phyloP scores from a whole-genome alignment of 306 rosid species.

The Casuarina cunninghamiana region DNA sequence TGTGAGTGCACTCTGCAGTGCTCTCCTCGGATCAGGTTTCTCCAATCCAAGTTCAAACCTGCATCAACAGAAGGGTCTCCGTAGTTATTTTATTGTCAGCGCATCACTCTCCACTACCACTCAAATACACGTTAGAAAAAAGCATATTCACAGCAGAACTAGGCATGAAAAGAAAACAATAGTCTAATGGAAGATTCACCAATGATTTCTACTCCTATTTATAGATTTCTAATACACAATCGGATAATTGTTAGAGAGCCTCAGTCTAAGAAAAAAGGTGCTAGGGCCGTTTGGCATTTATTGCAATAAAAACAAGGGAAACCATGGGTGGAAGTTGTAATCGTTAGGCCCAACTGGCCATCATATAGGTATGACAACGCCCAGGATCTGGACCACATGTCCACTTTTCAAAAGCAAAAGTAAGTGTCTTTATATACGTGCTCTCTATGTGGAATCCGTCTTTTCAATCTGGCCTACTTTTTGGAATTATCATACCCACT shows the following conservation, averaged over 20 bases:
- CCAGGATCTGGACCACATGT: slow-evolving; percentile 23
- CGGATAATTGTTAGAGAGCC: not conserved
- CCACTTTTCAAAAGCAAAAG: slow-evolving; percentile 27
- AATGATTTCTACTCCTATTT: not conserved
- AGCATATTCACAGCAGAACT: not conserved
- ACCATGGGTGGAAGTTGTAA: not conserved
- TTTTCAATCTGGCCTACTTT: slow-evolving; percentile 4
- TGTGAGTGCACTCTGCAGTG: slow-evolving; percentile 77
- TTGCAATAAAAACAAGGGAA: not conserved
- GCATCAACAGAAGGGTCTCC: slow-evolving; percentile 12
- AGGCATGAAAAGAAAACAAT: not conserved
- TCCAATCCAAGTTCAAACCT: slow-evolving; percentile 94
- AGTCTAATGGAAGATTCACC: not conserved
- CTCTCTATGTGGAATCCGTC: slow-evolving; percentile 10
- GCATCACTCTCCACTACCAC: not conserved
- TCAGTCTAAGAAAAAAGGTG: not conserved
- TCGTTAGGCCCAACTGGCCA: not conserved
- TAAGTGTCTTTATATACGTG: slow-evolving; percentile 1
- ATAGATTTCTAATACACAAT: not conserved
- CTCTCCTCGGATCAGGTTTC: slow-evolving; percentile 95
- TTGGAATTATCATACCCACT: not conserved
- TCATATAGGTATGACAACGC: not conserved
- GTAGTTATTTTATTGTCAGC: not conserved
- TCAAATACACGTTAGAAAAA: not conserved
- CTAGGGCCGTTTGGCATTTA: no score